Evolutionary conservation across 179 eudicot species (phyloP).

Genomic region (Dionaea muscipula): DNA sequence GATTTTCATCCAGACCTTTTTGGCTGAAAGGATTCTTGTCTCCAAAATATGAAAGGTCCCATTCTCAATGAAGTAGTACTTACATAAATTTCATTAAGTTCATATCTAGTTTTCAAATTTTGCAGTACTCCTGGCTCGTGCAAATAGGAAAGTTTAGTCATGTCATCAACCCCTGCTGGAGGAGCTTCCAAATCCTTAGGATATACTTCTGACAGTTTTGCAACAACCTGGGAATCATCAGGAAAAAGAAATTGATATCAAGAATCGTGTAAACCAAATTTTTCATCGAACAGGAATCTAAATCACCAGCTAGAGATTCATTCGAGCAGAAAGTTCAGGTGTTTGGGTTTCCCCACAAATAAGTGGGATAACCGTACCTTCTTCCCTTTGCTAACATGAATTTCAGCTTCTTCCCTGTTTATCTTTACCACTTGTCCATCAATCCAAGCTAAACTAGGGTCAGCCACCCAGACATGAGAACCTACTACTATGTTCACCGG

Average conservation of each 20-base stretch:
- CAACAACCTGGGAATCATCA: constrained; percentile 29
- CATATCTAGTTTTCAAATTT: constrained; percentile 39
- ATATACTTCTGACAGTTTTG: constrained; percentile 35
- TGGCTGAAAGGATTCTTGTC: not conserved
- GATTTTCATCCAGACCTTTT: not conserved
- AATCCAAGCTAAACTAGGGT: constrained; percentile 77
- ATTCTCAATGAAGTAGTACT: constrained; percentile 6
- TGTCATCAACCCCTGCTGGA: constrained; percentile 58
- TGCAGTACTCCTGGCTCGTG: constrained; percentile 52
- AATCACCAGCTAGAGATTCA: no score
- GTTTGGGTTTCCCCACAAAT: no score
- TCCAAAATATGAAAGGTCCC: not conserved
- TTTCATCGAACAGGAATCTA: not conserved
- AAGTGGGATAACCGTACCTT: constrained; percentile 30
- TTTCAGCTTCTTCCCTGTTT: constrained; percentile 63
- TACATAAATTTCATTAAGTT: constrained; percentile 52
- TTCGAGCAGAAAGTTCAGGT: no score
- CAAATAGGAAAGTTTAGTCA: constrained; percentile 57
- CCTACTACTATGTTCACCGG: constrained; percentile 70
- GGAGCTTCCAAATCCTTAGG: constrained; percentile 63
- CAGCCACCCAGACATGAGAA: constrained; percentile 91
- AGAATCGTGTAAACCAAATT: not conserved
- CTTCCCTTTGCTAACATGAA: constrained; percentile 57
- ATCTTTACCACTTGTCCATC: constrained; percentile 75
- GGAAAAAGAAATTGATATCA: not conserved